phyloP scores from a whole-genome alignment of 495 filamentous ascomycete genomes.

The Parathielavia hyrcaniae region DNA sequence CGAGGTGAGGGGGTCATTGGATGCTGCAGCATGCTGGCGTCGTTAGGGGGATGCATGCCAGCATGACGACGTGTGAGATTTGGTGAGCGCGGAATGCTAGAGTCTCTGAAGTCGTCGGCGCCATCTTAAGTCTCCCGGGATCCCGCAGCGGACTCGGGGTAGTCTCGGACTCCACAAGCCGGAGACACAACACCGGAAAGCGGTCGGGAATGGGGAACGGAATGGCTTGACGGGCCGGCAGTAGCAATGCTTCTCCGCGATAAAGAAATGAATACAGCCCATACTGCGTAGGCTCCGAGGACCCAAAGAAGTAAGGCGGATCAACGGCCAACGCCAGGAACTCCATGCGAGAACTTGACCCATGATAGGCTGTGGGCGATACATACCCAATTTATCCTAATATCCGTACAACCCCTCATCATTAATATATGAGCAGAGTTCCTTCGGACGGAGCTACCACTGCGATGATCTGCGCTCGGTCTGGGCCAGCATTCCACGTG shows the following conservation, averaged over 20 bases:
- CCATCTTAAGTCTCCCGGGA: neutral
- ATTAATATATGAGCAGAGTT: conserved; percentile 19
- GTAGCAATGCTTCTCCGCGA: neutral
- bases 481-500: conserved; percentile 3
- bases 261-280: neutral
- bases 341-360: neutral
- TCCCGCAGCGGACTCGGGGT: neutral
- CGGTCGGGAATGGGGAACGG: too few species aligned
- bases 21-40: neutral
- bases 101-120: neutral
- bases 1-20: conserved; percentile 4
- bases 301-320: neutral
- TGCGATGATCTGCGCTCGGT: neutral
- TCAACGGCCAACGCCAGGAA: neutral
- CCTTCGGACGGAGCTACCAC: conserved; percentile 10
- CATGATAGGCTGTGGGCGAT: neutral
- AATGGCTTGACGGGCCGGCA: too few species aligned
- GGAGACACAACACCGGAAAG: neutral
- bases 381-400: conserved; percentile 26
- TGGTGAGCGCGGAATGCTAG: neutral
- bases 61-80: neutral
- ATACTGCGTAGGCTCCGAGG: neutral
- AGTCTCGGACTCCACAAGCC: neutral
- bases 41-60: conserved; percentile 9
- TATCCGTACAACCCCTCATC: conserved; percentile 15